Base-by-base conservation (phyloP, 2,329 filamentous ascomycete genomes). In the Arachnomyces sp. region DNA sequence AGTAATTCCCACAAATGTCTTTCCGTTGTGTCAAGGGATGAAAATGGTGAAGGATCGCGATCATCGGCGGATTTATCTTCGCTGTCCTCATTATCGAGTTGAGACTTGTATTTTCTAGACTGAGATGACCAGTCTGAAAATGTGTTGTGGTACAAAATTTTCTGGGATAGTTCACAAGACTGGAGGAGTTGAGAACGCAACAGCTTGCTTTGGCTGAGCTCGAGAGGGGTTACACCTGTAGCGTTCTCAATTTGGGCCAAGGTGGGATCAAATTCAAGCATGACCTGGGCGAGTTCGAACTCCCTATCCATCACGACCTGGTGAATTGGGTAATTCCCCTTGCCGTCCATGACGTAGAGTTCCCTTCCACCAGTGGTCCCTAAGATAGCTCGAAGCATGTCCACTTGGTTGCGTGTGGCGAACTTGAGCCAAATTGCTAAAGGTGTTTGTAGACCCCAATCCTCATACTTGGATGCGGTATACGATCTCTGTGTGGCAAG, bases 211-310 rank as follows among this genome's bases (percentile, higher is more conserved):
- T 42, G 31, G 3, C 42, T 38, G 28, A 39, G 37, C 14, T 41
- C 34, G 18, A 73, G 69, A 0, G 86, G 82, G 0, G 85, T 92
- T 12, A 76, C 73, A 2, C 86, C 86, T 0, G 84, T 84, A 0
- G 84, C 77, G 49, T 89, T 89, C 57, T 92, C 86, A 15, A 80
- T 75, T 49, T 76, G 72, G 0, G 87, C 63, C 2, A 88, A 67
- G 17, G 70, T 67, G 0, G 81, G 75, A 13, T 75, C 69, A 48
- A 66, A 66, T 7, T 74, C 63, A 8, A 88, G 61, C 31, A 64
- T 54, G 8, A 51, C 12, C 12, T 52, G 41, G 3, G 84, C 79
- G 18, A 85, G 69, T 49, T 78, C 66, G 11, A 72, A 69, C 1
- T 80, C 63, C 29, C 77, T 72, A 4, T 63, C 39, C 18, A 55